Evolutionary conservation across 805 yeast species (phyloP).

Genomic region (Wickerhamomyces canadensis): DNA sequence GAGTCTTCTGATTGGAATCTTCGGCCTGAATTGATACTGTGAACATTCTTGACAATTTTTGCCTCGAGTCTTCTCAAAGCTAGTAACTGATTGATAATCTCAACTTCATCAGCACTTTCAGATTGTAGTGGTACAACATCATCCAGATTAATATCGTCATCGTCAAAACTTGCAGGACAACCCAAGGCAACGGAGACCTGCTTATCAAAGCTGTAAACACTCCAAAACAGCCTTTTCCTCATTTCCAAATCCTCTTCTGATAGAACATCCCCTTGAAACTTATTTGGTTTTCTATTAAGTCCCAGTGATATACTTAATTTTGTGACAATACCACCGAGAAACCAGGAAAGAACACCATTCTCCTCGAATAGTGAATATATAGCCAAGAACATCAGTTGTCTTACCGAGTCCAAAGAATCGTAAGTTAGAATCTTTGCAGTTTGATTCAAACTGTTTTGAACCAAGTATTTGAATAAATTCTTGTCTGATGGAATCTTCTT

Average conservation of each 20-base stretch:
- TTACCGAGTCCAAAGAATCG: conserved; percentile 36
- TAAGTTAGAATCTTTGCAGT: conserved; percentile 32
- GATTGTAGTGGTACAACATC: conserved; percentile 33
- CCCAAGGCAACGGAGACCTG: conserved; percentile 44
- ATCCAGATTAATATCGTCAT: conserved; percentile 44
- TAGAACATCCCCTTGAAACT: neutral
- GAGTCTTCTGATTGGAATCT: conserved; percentile 6
- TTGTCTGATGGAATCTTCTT: conserved; percentile 31
- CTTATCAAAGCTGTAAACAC: conserved; percentile 43
- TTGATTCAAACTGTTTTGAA: conserved; percentile 35
- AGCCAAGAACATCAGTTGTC: conserved; percentile 38
- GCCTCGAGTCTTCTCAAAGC: conserved; percentile 43
- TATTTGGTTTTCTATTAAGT: conserved; percentile 32
- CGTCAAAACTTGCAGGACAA: conserved; percentile 42
- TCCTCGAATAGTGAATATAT: conserved; percentile 48
- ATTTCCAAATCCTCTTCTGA: conserved; percentile 22
- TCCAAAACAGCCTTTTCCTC: conserved; percentile 43
- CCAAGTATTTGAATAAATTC: conserved; percentile 35
- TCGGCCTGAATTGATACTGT: conserved; percentile 36
- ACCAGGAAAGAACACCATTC: conserved; percentile 46
- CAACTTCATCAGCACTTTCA: conserved; percentile 36
- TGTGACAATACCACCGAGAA: conserved; percentile 41
- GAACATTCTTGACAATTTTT: conserved; percentile 37
- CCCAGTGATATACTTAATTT: conserved; percentile 41
- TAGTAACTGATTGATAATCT: conserved; percentile 36